Conservation (phyloP, 345 rosid species). For the Turnera subulata region DNA sequence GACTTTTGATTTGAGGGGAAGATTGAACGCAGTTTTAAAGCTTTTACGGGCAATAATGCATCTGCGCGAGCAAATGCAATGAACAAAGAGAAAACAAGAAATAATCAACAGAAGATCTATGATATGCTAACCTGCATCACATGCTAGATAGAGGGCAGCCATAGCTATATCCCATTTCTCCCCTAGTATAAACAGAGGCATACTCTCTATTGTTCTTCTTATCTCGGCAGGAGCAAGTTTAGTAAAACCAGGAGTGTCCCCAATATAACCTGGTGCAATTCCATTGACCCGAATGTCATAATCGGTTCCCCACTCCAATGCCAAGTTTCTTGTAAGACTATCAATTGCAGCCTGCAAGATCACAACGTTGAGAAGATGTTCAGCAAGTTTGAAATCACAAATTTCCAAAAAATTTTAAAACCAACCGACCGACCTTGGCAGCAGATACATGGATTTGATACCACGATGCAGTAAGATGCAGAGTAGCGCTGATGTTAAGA, state of each 20-base stretch:
- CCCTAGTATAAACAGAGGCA: conserved; percentile 32
- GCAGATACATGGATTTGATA: conserved; percentile 53
- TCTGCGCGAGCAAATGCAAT: too few relatives aligned
- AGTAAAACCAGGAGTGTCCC: conserved; percentile 41
- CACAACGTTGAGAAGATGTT: background rate
- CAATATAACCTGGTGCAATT: conserved; percentile 51
- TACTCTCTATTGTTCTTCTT: conserved; percentile 9
- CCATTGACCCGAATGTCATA: conserved; percentile 49
- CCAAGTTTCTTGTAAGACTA: conserved; percentile 48
- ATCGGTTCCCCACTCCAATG: conserved; percentile 58
- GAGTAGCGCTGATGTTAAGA: conserved; percentile 41
- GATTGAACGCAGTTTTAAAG: background rate
- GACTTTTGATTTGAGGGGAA: too few relatives aligned
- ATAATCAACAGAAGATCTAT: background rate
- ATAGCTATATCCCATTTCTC: conserved; percentile 60
- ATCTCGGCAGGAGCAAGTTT: conserved; percentile 43
- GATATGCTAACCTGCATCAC: conserved; percentile 39
- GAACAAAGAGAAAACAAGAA: too few relatives aligned
- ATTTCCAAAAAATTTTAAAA: background rate
- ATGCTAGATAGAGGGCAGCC: conserved; percentile 48
- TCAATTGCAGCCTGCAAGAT: conserved; percentile 47
- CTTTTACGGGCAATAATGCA: background rate
- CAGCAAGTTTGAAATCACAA: background rate
- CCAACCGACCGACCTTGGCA: conserved; percentile 35
- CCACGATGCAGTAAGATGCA: conserved; percentile 48